Evolutionary conservation across 169 alveolate genomes (phyloP).

Genomic region (Theileria orientalis): DNA sequence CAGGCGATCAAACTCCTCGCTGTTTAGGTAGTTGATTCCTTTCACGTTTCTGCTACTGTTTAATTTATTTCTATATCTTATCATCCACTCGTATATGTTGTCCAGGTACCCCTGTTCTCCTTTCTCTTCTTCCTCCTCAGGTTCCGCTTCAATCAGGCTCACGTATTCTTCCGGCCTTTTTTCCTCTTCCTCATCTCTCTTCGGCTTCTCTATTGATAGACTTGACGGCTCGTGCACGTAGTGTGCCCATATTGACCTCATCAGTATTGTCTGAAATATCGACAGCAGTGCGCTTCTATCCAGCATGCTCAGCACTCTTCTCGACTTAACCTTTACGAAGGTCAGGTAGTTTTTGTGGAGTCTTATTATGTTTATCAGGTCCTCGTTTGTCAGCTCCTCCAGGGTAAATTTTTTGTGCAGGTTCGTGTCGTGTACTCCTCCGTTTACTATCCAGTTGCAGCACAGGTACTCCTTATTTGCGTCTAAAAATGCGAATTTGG

Average conservation of each 20-base stretch:
- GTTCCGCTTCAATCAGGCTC: neutral
- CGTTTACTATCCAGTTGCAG: slow-evolving; percentile 60
- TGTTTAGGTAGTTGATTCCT: neutral
- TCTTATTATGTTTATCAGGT: slow-evolving; percentile 48
- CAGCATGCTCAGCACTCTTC: slow-evolving; percentile 37
- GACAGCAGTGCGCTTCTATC: slow-evolving; percentile 43
- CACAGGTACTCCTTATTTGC: slow-evolving; percentile 56
- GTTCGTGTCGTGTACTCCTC: slow-evolving; percentile 38
- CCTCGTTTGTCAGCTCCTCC: slow-evolving; percentile 24
- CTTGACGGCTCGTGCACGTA: slow-evolving; percentile 7
- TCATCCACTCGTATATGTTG: slow-evolving; percentile 42
- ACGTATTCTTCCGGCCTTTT: neutral
- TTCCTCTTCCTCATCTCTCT: slow-evolving; percentile 4
- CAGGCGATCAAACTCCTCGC: slow-evolving; percentile 20
- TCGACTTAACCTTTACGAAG: slow-evolving; percentile 48
- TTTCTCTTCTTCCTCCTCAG: slow-evolving; percentile 14
- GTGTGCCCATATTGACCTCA: slow-evolving; percentile 52
- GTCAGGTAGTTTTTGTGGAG: slow-evolving; percentile 54
- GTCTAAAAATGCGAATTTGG: slow-evolving; percentile 40
- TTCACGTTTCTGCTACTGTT: neutral
- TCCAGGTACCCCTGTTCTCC: slow-evolving; percentile 15
- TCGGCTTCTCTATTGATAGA: neutral
- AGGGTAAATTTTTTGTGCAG: slow-evolving; percentile 29
- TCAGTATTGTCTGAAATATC: slow-evolving; percentile 56
- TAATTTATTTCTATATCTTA: slow-evolving; percentile 23